Evolutionary conservation across 2,329 filamentous ascomycete species (phyloP), one percentile per base, ranked within the genome.

Genomic region (Trichoderma simmonsii): DNA sequence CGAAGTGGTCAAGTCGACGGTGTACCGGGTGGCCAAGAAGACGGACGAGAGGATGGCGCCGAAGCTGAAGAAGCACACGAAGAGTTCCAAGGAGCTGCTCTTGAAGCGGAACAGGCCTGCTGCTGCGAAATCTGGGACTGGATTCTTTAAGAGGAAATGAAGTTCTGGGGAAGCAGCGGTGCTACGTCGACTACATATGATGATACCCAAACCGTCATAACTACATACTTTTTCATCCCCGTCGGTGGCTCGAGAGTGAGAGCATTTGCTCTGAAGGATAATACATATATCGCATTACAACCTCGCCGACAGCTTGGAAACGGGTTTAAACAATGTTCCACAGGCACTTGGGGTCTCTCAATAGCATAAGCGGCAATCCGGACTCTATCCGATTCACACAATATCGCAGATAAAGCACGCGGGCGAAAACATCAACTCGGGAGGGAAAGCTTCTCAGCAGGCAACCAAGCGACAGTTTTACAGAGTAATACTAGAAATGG

Each of bases 1-100:
- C 75, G 80, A 84, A 76, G 79, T 81, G 64, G 79, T 88, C n/a
- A 87, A 87, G 2, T 81, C 83, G 14, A 89, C 88, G 3, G 83
- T 87, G 66, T 90, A 87, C 76, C 81, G 88, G 24, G 85, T 88
- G 73, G 79, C 80, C 6, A 81, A 81, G 69, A 81, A 82, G 75
- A 79, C 77, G n/a, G 85, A 88, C 70, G 75, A 78, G 75, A 81
- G 82, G 70, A 79, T 89, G 74, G 84, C 86, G 67, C 88, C 87
- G 28, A 85, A 83, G 80, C 72, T 77, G 72, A 81, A 81, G 75
- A 86, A 84, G 79, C 75, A 83, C 39, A 77, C 85, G 8, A 79
- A 80, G 71, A 80, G 78, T 70, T 74, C 81, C 21, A 88, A 83
- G 80, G 81, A 85, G 70, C 74, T 79, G 28, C 78, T 90, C 34